Base-by-base conservation (phyloP, 441 rosid species). In the Sinapis alba region DNA sequence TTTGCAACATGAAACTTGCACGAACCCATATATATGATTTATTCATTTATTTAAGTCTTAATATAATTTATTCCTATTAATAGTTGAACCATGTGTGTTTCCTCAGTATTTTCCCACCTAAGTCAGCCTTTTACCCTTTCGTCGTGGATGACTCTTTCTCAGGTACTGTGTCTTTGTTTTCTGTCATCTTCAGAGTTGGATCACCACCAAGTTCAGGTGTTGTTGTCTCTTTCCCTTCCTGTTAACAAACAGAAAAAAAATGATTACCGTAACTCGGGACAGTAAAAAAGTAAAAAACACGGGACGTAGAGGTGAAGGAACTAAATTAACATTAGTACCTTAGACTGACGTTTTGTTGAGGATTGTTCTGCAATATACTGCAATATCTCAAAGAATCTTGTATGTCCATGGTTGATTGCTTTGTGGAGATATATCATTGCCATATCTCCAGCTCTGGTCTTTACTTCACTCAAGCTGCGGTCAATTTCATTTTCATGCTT, bases 401-500 rank as follows among this genome's bases (percentile, higher is more conserved):
- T 88, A 73, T 95, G 99, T 68, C 92, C 88, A 81, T 90, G 91
- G 78, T 83, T 90, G 32, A 93, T 92, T 81, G 89, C 97, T 69
- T 88, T 88, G 69, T 91, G 91, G 84, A 95, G 84, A 81, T 91
- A 93, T 30, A 88, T 63, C 81, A 90, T 65, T 11, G 84, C 92
- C 84, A 93, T 83, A 80, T 93, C 96, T 65, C 96, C 93, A 68
- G 96, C 99, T 65, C 88, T 88, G 12, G 90, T 95, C 81, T 85
- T 90, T 60, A 89, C 81, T 82, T 95, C 98, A 74, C 84, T 63
- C 90, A 95, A 86, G 82, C 83, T 91, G 45, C 89, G 93, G 78
- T 95, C 99, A 72, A 95, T 95, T 68, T 95, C 99, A 62, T 80
- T 87, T 83, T 93, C 99, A 71, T 95, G 99, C 80, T 85, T 95